phyloP scores from a whole-genome alignment of 2,329 filamentous ascomycete genomes.

The Atkinsonella texensis region DNA sequence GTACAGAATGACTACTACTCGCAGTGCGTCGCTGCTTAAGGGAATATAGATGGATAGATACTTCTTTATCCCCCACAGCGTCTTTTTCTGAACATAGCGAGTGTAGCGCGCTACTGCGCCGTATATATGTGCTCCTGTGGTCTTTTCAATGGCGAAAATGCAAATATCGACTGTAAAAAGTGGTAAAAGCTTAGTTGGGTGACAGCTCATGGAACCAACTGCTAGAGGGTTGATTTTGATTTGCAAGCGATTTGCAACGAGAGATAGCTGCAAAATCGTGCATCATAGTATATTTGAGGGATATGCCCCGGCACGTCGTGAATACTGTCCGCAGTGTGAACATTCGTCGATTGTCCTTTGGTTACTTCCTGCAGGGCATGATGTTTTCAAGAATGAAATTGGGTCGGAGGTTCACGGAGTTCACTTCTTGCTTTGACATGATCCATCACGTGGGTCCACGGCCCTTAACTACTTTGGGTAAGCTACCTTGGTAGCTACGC shows the following conservation, averaged over 20 bases:
- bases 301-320: neutral
- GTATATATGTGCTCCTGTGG: no score
- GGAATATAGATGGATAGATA: neutral
- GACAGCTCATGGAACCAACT: neutral
- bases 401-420: neutral
- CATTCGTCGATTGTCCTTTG: neutral
- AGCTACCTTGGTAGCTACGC: neutral
- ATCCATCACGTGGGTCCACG: neutral
- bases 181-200: no score
- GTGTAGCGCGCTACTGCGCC: no score
- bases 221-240: neutral
- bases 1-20: slow-evolving; percentile 1
- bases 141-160: no score
- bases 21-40: neutral
- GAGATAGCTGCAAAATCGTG: neutral
- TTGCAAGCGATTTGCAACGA: neutral
- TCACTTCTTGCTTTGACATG: neutral
- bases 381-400: neutral
- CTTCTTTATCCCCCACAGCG: neutral
- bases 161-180: no score
- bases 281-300: neutral
- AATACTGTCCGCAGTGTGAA: neutral
- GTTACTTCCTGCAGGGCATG: neutral
- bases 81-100: neutral
- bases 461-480: neutral